Conservation (phyloP, 2,329 filamentous ascomycete species). For the Colletotrichum sp. region DNA sequence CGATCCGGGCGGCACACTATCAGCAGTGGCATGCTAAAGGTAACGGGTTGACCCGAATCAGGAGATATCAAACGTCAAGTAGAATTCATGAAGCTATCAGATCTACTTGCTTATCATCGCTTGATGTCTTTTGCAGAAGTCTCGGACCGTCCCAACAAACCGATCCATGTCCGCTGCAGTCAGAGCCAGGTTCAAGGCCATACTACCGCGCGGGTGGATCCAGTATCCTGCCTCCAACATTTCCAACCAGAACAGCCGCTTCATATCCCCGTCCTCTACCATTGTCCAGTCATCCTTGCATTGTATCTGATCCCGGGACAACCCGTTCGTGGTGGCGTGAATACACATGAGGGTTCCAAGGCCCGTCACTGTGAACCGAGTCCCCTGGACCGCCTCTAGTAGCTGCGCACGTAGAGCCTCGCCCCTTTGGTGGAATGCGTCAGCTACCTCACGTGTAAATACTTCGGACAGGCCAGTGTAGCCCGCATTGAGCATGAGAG, state of each 20-base stretch:
- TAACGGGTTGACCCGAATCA: neutral
- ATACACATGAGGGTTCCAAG: neutral
- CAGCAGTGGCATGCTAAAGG: neutral
- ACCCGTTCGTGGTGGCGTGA: neutral
- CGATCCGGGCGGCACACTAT: neutral
- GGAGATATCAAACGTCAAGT: neutral
- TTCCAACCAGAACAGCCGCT: neutral
- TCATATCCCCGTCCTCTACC: neutral
- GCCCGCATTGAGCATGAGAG: neutral
- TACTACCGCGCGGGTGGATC: neutral
- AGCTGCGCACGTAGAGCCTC: neutral
- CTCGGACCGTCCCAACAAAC: neutral
- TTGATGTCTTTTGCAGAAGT: neutral
- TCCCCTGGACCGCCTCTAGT: neutral
- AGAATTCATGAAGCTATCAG: neutral
- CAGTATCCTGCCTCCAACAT: neutral
- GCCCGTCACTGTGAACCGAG: neutral
- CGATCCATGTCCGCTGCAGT: neutral
- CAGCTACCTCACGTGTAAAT: neutral
- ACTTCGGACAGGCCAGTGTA: neutral
- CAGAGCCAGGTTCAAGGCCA: neutral
- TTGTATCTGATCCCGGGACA: neutral
- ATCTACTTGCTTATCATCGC: neutral
- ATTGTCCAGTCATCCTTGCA: neutral
- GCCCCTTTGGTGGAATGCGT: neutral